A percentile compares a stretch with the other conserved stretches of the same genome.
Conservation (phyloP, 345 rosid genomes). For the Firmiana major region DNA sequence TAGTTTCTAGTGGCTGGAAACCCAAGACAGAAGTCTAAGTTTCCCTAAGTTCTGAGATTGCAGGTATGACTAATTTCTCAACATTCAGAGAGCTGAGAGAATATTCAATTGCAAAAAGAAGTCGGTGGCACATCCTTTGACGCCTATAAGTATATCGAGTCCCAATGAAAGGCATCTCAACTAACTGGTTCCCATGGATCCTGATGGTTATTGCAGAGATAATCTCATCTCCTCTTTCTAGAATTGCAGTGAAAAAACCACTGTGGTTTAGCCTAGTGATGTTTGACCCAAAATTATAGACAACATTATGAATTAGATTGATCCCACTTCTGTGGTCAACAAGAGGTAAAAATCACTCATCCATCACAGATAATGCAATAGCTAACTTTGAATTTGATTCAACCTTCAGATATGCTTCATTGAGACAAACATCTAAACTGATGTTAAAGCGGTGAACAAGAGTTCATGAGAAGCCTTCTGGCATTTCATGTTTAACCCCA, state of each 20-base stretch:
- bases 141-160: conserved; percentile 80
- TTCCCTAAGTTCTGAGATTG: conserved; percentile 74
- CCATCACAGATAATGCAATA: conserved; percentile 83
- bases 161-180: conserved; percentile 99
- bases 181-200: conserved; percentile 76
- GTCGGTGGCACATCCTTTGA: conserved; percentile 95
- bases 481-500: conserved; percentile 78
- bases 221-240: conserved; percentile 87
- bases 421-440: conserved; percentile 41
- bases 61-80: conserved; percentile 86
- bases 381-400: conserved; percentile 83
- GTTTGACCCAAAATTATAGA: conserved; percentile 86
- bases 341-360: conserved; percentile 89
- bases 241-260: conserved; percentile 68
- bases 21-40: conserved; percentile 91
- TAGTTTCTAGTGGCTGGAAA: conserved; percentile 51
- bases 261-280: conserved; percentile 66
- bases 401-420: conserved; percentile 49
- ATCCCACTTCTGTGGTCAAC: conserved; percentile 85
- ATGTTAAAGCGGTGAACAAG: conserved; percentile 62
- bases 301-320: conserved; percentile 78
- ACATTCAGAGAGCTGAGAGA: conserved; percentile 66
- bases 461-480: conserved; percentile 85
- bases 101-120: conserved; percentile 73
- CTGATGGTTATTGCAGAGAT: conserved; percentile 83